A percentile compares a stretch with the other conserved stretches of the same genome.
These are phyloP conservation scores for Coriaria nepalensis DNA, from an alignment of 306 rosid species.

Conservation along the genomic window DNA sequence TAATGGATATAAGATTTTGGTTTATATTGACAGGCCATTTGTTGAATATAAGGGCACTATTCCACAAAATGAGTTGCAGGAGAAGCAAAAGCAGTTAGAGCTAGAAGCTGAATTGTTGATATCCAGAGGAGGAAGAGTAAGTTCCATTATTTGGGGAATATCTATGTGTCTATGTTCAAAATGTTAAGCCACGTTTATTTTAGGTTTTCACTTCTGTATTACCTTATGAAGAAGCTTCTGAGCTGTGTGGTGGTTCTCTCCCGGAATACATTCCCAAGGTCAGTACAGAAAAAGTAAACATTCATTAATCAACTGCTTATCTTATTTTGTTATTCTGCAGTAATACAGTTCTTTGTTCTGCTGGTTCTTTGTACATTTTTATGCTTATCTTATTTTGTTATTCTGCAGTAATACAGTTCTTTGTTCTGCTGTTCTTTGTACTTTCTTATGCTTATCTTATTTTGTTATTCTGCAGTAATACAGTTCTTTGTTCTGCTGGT, in stretches of 20 bases:
- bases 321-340: neutral
- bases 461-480: no score
- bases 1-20: no score
- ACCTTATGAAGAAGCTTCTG: slow-evolving; percentile 56
- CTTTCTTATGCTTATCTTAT: no score
- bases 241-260: slow-evolving; percentile 53
- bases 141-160: slow-evolving; percentile 18
- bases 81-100: slow-evolving; percentile 51
- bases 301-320: slow-evolving; percentile 1
- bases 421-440: no score
- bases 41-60: slow-evolving; percentile 61
- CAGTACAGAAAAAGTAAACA: slow-evolving; percentile 6
- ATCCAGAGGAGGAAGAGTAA: slow-evolving; percentile 48
- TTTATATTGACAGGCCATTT: slow-evolving; percentile 41
- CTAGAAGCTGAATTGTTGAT: slow-evolving; percentile 42
- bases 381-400: no score
- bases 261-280: slow-evolving; percentile 70
- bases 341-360: no score
- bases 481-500: no score
- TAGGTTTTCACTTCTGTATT: slow-evolving; percentile 37
- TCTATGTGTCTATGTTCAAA: slow-evolving; percentile 14
- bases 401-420: no score
- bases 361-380: no score
- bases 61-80: slow-evolving; percentile 40
- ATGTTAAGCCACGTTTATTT: slow-evolving; percentile 9